Percentiles rank a stretch among this genome's conserved stretches.
These are phyloP conservation scores for Pugionium cornutum DNA, from an alignment of 345 rosid genomes.

Conservation along the genomic window DNA sequence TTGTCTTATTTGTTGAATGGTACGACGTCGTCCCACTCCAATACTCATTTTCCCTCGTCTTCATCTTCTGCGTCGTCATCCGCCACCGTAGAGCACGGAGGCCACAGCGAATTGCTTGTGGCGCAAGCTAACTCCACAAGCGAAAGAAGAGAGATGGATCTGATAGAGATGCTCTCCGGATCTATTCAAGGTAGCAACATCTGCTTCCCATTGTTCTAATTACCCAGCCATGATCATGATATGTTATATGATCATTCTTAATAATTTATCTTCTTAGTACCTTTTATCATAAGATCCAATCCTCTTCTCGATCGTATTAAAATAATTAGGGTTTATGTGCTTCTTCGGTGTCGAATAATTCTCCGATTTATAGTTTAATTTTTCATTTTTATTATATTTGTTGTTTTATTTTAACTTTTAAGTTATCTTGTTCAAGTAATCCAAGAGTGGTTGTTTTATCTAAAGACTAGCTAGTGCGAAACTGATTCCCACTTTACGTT, in stretches of 20 bases:
- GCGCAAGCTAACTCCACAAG: constrained; percentile 34
- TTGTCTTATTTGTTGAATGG: constrained; percentile 62
- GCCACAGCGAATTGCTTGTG: constrained; percentile 23
- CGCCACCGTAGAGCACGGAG: constrained; percentile 22
- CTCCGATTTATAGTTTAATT: neutral
- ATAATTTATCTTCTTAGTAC: constrained; percentile 20
- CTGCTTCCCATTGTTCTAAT: constrained; percentile 34
- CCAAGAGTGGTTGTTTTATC: no score
- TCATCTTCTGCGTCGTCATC: constrained; percentile 31
- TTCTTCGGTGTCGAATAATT: neutral
- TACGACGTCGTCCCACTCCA: constrained; percentile 34
- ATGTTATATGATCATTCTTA: constrained; percentile 4
- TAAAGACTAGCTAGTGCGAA: no score
- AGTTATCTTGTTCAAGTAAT: no score
- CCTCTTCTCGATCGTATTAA: constrained; percentile 3
- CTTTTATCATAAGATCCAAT: constrained; percentile 8
- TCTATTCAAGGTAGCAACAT: constrained; percentile 42
- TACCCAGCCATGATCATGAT: neutral
- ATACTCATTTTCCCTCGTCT: constrained; percentile 17
- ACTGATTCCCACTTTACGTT: no score
- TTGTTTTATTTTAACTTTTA: neutral
- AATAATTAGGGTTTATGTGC: constrained; percentile 23
- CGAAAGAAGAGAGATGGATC: constrained; percentile 74
- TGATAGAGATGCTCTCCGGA: constrained; percentile 88
- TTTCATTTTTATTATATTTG: neutral